Conservation (phyloP, 768 basidiomycete species). For the Lactarius evosmus region DNA sequence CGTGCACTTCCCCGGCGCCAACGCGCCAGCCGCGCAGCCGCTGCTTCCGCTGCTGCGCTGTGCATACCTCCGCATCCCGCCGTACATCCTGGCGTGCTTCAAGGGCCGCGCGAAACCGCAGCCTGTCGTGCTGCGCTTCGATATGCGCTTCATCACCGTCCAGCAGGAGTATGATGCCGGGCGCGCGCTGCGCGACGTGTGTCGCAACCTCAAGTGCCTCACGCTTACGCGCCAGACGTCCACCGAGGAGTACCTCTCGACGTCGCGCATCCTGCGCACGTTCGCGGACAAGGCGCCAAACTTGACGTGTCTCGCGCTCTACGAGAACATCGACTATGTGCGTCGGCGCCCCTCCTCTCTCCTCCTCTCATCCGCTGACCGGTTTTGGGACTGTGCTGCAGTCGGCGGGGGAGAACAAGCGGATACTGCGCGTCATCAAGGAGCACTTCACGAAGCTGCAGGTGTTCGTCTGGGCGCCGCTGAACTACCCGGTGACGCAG, state of each 20-base stretch:
- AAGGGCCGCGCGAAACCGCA: conserved; percentile 3
- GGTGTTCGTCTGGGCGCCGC: conserved; percentile 26
- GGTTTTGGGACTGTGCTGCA: no score
- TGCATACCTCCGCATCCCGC: conserved; percentile 16
- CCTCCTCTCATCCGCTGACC: background rate
- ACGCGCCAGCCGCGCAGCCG: background rate
- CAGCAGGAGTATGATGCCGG: conserved; percentile 17
- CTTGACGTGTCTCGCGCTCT: conserved; percentile 21
- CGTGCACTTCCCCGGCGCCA: background rate
- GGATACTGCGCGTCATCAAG: conserved; percentile 18
- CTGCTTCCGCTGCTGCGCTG: background rate
- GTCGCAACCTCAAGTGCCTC: conserved; percentile 18
- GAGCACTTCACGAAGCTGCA: conserved; percentile 18
- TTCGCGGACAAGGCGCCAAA: conserved; percentile 21
- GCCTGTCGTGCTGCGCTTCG: conserved; percentile 14
- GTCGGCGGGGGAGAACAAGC: conserved; percentile 25
- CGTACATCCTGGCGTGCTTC: conserved; percentile 21
- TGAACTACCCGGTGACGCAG: conserved; percentile 1
- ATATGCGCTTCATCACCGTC: conserved; percentile 17
- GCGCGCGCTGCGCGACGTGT: background rate
- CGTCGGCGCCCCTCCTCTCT: background rate
- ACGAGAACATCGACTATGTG: conserved; percentile 23
- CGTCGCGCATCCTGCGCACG: conserved; percentile 13
- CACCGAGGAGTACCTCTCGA: conserved; percentile 19
- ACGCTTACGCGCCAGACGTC: conserved; percentile 11